Percentiles rank a stretch among this genome's conserved stretches.
These are phyloP conservation scores for Hirschioporus abietinus DNA, from an alignment of 768 basidiomycete genomes.

Conservation along the genomic window DNA sequence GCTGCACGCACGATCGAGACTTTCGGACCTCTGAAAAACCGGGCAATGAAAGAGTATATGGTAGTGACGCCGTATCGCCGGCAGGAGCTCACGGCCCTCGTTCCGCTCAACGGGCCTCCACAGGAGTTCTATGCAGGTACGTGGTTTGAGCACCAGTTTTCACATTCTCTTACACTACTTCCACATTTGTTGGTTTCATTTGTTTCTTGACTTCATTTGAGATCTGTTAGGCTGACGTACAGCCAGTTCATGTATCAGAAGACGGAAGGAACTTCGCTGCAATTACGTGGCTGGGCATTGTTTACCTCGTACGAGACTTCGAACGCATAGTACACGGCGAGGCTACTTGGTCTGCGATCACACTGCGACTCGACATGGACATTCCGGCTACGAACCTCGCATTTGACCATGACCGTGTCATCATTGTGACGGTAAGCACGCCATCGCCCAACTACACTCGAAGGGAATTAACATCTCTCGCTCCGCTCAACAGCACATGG, in stretches of 20 bases:
- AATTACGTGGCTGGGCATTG: constrained; percentile 16
- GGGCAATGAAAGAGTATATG: background rate
- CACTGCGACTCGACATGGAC: constrained; percentile 17
- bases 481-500: constrained; percentile 17
- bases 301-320: constrained; percentile 32
- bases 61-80: background rate
- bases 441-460: background rate
- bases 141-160: constrained; percentile 27
- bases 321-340: constrained; percentile 22
- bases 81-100: background rate
- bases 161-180: constrained; percentile 22
- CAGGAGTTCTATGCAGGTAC: background rate
- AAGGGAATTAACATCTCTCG: background rate
- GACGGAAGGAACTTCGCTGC: constrained; percentile 30
- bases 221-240: background rate
- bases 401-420: constrained; percentile 22
- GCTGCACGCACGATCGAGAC: background rate
- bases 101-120: background rate
- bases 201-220: background rate
- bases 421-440: constrained; percentile 21
- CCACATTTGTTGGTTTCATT: constrained; percentile 10
- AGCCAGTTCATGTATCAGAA: constrained; percentile 31
- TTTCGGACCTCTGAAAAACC: background rate
- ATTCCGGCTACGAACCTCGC: constrained; percentile 19
- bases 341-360: constrained; percentile 13